Percentiles rank a stretch among this genome's conserved stretches.
phyloP scores from a whole-genome alignment of 2,329 filamentous ascomycete species.

The Akanthomyces uredinophilus region DNA sequence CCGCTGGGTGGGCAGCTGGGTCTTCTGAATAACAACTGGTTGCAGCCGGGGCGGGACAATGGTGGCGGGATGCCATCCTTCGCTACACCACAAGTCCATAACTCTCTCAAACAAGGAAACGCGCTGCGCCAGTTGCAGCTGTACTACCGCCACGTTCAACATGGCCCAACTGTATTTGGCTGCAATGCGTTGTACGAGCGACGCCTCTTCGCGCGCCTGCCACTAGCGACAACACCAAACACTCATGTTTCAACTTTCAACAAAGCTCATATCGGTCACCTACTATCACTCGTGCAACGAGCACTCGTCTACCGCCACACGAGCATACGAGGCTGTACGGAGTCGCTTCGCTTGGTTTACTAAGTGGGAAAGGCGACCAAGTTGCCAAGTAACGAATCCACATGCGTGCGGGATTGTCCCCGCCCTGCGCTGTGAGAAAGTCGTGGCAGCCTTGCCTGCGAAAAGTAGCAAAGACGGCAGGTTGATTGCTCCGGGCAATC shows the following conservation, averaged over 20 bases:
- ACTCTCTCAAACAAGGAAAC: not conserved
- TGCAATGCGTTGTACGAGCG: not conserved
- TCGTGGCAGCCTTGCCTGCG: not conserved
- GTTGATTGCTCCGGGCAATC: not conserved
- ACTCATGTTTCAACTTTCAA: not conserved
- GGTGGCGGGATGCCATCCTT: not conserved
- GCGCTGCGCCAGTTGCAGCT: not conserved
- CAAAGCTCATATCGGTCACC: not conserved
- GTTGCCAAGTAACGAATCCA: not conserved
- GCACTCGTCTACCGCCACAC: not conserved
- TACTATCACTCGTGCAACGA: not conserved
- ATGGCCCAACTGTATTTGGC: not conserved
- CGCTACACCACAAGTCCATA: not conserved
- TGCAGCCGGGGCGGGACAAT: conserved; percentile 6
- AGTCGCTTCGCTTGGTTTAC: not conserved
- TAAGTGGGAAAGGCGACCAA: no score
- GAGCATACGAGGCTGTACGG: not conserved
- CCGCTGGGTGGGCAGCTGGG: not conserved
- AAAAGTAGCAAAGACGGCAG: not conserved
- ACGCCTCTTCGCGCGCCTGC: not conserved
- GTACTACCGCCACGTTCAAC: not conserved
- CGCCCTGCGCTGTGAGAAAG: not conserved
- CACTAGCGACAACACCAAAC: not conserved
- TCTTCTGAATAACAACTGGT: not conserved
- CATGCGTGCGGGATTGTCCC: not conserved